Conservation (phyloP, 768 basidiomycete genomes). For the Flagelloscypha sp. region DNA sequence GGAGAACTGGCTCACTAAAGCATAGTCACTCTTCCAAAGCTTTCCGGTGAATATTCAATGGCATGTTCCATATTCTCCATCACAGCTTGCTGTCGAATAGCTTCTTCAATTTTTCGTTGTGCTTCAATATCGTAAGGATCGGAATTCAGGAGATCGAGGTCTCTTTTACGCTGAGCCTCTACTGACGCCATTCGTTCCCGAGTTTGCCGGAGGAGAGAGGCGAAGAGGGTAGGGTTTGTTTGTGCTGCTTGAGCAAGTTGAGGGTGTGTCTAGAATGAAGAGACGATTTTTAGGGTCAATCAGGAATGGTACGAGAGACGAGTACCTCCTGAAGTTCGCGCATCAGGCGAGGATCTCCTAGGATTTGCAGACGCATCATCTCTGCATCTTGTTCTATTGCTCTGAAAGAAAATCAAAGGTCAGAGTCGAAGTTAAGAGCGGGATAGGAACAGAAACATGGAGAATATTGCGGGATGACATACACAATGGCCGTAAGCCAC, state of each 20-base stretch:
- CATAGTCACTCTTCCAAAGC: slow-evolving; percentile 93
- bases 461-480: slow-evolving; percentile 4
- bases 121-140: slow-evolving; percentile 92
- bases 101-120: slow-evolving; percentile 88
- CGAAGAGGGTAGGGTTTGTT: slow-evolving; percentile 65
- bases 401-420: slow-evolving; percentile 26
- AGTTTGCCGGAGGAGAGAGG: slow-evolving; percentile 57
- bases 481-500: no score
- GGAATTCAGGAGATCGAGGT: slow-evolving; percentile 64
- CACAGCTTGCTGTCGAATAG: slow-evolving; percentile 82
- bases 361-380: slow-evolving; percentile 80
- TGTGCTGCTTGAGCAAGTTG: slow-evolving; percentile 71
- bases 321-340: slow-evolving; percentile 58
- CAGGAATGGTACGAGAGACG: slow-evolving; percentile 7
- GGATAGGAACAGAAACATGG: background rate
- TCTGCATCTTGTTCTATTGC: slow-evolving; percentile 75
- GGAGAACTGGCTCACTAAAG: slow-evolving; percentile 62
- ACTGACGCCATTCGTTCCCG: slow-evolving; percentile 44
- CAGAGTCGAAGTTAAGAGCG: slow-evolving; percentile 1
- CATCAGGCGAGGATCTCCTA: slow-evolving; percentile 82
- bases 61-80: slow-evolving; percentile 92
- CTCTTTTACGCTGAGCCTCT: slow-evolving; percentile 50
- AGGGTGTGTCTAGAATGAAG: slow-evolving; percentile 54
- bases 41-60: slow-evolving; percentile 86
- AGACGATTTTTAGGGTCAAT: background rate